A percentile compares a stretch with the other conserved stretches of the same genome.
These are phyloP conservation scores for Allium cepa DNA, from an alignment of 106 monocot genomes.

Conservation along the genomic window DNA sequence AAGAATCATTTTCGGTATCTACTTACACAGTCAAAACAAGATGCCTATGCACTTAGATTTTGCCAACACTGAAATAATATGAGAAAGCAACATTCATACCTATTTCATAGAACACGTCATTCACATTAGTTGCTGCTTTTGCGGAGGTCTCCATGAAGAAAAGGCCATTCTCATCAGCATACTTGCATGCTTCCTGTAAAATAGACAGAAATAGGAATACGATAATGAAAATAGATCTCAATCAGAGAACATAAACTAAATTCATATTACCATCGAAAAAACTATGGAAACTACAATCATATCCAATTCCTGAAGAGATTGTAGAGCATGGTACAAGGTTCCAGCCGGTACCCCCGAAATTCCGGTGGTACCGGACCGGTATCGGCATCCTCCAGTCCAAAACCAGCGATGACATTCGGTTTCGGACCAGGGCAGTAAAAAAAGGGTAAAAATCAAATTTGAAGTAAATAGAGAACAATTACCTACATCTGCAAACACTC, in stretches of 20 bases:
- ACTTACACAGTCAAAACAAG: too few relatives aligned
- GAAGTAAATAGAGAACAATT: too few relatives aligned
- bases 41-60: neutral
- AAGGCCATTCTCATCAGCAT: slow-evolving; percentile 41
- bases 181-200: slow-evolving; percentile 29
- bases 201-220: neutral
- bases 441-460: too few relatives aligned
- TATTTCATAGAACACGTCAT: slow-evolving; percentile 44
- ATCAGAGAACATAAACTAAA: neutral
- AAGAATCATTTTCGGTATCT: too few relatives aligned
- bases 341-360: too few relatives aligned
- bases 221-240: too few relatives aligned
- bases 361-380: too few relatives aligned
- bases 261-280: neutral
- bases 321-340: too few relatives aligned
- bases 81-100: slow-evolving; percentile 11
- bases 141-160: slow-evolving; percentile 47
- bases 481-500: too few relatives aligned
- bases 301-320: neutral
- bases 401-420: too few relatives aligned
- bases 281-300: neutral
- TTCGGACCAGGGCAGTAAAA: too few relatives aligned
- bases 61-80: neutral
- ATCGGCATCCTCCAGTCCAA: too few relatives aligned
- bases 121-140: slow-evolving; percentile 33